Evolutionary conservation across 108 stramenopile genomes (phyloP), one percentile per base, ranked within the genome.

Genomic region (Nitzschia inconspicua): DNA sequence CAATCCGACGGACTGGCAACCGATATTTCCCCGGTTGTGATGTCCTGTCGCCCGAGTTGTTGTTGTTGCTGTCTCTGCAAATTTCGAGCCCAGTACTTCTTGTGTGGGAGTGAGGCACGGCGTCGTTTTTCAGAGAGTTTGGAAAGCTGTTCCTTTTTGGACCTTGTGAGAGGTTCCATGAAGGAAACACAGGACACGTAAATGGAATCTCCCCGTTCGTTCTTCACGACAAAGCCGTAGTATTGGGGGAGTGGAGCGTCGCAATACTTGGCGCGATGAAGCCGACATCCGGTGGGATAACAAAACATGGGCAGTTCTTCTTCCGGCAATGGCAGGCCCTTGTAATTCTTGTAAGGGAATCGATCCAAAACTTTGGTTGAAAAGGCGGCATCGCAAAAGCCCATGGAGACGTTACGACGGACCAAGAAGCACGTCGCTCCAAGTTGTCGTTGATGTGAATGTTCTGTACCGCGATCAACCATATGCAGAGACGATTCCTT

Each of bases 231-330:
- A 68, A 93, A 93, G 0, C 91, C 91, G 61, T 81, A 93, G 63
- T 83, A 81, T 44, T 79, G 72, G 0, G 91, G 80, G 19, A 89
- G 57, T 4, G 79, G 82, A 10, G 71, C 75, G 68, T 89, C 84
- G 22, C 75, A 60, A 44, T 75, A 85, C 46, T 65, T 72, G 27
- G 84, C 82, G 19, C 91, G 69, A 31, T 79, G 61, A 30, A 93
- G 57, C 7, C 73, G 66, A 44, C 88, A 87, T 26, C 87, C 91
- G 11, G 77, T 78, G 23, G 91, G 84, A 80, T 93, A 93, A 57
- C 91, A 93, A 76, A 93, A 93, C 82, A 93, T 79, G 18, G 91
- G 91, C 7, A 93, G 62, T 56, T 93, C 91, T 54, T 93, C 91
- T 63, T 93, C 86, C 4, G 88, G 91, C 24, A 93, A 72, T 13